Conservation (phyloP, 805 yeast genomes). For the Barnettozyma sp. region DNA sequence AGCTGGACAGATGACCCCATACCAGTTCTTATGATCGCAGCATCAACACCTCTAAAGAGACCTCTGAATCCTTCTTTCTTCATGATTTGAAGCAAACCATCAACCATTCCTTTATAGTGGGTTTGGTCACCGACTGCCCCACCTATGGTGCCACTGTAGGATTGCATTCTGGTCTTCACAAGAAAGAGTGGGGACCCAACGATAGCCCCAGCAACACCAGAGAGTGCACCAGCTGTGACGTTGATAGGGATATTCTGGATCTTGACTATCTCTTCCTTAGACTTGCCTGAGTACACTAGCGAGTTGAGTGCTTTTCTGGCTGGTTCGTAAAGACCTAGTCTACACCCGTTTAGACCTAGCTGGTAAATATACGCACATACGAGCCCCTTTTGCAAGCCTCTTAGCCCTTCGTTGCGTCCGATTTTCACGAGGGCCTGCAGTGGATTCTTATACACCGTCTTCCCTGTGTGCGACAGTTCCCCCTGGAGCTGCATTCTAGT, state of each 20-base stretch:
- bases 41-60: slow-evolving; percentile 84
- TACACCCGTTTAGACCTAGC: slow-evolving; percentile 85
- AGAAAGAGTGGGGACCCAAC: slow-evolving; percentile 88
- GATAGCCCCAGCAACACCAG: slow-evolving; percentile 87
- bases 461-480: slow-evolving; percentile 49
- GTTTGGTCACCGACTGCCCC: slow-evolving; percentile 87
- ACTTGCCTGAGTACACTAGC: slow-evolving; percentile 40
- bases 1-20: slow-evolving; percentile 93
- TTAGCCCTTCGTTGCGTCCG: slow-evolving; percentile 72
- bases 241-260: slow-evolving; percentile 52
- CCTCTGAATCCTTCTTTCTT: slow-evolving; percentile 70
- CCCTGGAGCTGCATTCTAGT: slow-evolving; percentile 97
- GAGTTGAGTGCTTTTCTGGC: slow-evolving; percentile 54
- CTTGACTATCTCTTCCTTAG: slow-evolving; percentile 34
- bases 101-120: slow-evolving; percentile 60
- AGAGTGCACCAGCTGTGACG: slow-evolving; percentile 69
- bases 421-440: slow-evolving; percentile 74
- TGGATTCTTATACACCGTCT: slow-evolving; percentile 70
- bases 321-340: slow-evolving; percentile 93
- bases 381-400: slow-evolving; percentile 86
- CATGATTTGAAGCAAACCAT: slow-evolving; percentile 62
- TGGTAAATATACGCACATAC: slow-evolving; percentile 87
- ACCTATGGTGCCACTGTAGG: slow-evolving; percentile 50
- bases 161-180: slow-evolving; percentile 94
- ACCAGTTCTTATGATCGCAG: slow-evolving; percentile 91